These are phyloP conservation scores for Prunus yedoensis DNA, from an alignment of 331 rosid genomes.

Conservation along the genomic window DNA sequence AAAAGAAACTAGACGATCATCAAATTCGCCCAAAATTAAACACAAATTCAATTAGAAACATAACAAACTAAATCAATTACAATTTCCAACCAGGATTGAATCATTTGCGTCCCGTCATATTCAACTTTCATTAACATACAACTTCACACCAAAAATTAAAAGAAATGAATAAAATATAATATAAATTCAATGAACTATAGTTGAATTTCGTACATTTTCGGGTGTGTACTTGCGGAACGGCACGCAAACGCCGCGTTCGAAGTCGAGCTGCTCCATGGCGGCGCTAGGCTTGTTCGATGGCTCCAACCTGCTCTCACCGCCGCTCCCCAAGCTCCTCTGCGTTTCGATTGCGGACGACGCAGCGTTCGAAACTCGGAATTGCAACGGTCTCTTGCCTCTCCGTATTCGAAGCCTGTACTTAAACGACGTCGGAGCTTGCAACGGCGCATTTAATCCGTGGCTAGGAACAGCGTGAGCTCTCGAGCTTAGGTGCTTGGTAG, in stretches of 20 bases:
- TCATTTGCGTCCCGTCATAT: not conserved
- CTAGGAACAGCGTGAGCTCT: not conserved
- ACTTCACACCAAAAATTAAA: not conserved
- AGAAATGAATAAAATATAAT: not conserved
- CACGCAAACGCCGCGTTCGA: conserved; percentile 96
- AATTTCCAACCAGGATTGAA: not conserved
- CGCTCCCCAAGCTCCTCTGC: conserved; percentile 16
- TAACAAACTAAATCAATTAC: not conserved
- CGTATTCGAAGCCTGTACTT: not conserved
- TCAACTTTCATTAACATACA: not conserved
- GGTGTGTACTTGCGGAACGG: conserved; percentile 98
- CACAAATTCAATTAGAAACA: not conserved
- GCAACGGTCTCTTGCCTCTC: conserved; percentile 17
- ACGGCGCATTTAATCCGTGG: not conserved
- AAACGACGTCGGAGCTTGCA: not conserved
- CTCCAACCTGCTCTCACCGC: conserved; percentile 14
- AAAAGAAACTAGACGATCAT: not conserved
- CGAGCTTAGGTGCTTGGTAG: conserved; percentile 3
- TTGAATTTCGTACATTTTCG: conserved; percentile 58
- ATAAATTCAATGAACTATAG: not conserved
- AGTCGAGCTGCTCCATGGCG: conserved; percentile 91
- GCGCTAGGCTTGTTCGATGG: conserved; percentile 40
- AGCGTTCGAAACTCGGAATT: conserved; percentile 28
- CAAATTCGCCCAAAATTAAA: not conserved
- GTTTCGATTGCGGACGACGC: conserved; percentile 28